Base-by-base conservation (phyloP, 495 filamentous ascomycete genomes). In the Amphirosellinia nigrospora region DNA sequence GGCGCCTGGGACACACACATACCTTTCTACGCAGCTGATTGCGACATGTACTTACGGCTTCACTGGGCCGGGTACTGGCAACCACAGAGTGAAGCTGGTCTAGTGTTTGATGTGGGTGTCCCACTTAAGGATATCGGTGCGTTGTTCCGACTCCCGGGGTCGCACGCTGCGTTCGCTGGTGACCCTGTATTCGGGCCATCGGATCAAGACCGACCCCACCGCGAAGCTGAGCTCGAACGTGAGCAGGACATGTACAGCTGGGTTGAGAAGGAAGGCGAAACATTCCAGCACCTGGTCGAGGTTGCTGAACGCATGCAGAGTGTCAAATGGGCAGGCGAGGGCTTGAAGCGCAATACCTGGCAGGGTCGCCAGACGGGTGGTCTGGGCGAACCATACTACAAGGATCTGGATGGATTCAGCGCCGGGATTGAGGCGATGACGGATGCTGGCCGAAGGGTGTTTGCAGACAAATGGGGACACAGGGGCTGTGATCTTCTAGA, bases 1-100 rank as follows among this genome's bases (percentile, higher is more conserved):
- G 88, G 88, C 19, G 88, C 79, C 13, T 90, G 88, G 88, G 88
- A 90, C 70, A 85, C 85, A 0, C 78, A 86, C 39, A 89, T 90
- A 48, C 88, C 88, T 5, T 89, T 83, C 75, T 86, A 89, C 70
- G 79, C 79, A 45, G 82, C 86, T 21, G 86, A 90, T 61, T 88
- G 86, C 70, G 86, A 88, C 41, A 85, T 87, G 81, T 86, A 89
- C 75, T 78, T 83, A 15, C 83, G 88, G 3, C 73, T 88, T 8
- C 80, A 80, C 64, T 88, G 88, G 87, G 81, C 77, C 6, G 82
- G 80, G 3, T 88, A 82, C 73, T 81, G 79, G 73, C 84, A 86
- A 59, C 77, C 80, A 19, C 74, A 84, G 61, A 81, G 78, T 41
- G 71, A 79, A 10, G 81, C 79, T 0, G 88, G 87, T 0, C 70